Conservation (phyloP, 768 basidiomycete genomes). For the Pulveroboletus sp. region DNA sequence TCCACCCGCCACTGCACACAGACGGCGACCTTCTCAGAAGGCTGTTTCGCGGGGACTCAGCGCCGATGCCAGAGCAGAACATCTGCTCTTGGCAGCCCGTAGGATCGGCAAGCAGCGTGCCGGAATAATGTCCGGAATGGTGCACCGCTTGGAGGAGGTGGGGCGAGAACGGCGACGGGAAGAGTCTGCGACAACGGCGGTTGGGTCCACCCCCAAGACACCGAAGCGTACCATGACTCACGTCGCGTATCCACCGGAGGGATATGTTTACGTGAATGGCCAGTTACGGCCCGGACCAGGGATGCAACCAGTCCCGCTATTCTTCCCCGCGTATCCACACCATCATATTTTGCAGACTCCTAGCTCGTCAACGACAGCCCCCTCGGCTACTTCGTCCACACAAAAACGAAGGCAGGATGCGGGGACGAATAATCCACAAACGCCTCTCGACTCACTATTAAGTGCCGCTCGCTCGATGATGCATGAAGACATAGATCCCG, state of each 20-base stretch:
- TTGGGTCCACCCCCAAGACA: conserved; percentile 24
- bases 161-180: conserved; percentile 27
- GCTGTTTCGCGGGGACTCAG: conserved; percentile 32
- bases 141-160: conserved; percentile 34
- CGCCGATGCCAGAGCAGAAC: conserved; percentile 69
- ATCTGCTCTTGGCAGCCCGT: conserved; percentile 69
- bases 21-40: conserved; percentile 29
- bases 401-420: conserved; percentile 17
- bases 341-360: conserved; percentile 31
- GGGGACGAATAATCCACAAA: conserved; percentile 33
- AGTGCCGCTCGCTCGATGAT: conserved; percentile 61
- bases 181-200: conserved; percentile 20
- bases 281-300: conserved; percentile 26
- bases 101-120: conserved; percentile 63
- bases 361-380: conserved; percentile 30
- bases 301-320: conserved; percentile 30
- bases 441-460: conserved; percentile 57
- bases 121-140: conserved; percentile 51
- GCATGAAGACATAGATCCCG: conserved; percentile 32
- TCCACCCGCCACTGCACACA: conserved; percentile 10
- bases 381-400: conserved; percentile 24
- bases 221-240: conserved; percentile 31
- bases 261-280: conserved; percentile 29
- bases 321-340: conserved; percentile 28
- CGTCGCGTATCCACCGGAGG: conserved; percentile 16